Conservation (phyloP, 1,284 basidiomycete genomes). For the Cutaneotrichosporon dermatis region DNA sequence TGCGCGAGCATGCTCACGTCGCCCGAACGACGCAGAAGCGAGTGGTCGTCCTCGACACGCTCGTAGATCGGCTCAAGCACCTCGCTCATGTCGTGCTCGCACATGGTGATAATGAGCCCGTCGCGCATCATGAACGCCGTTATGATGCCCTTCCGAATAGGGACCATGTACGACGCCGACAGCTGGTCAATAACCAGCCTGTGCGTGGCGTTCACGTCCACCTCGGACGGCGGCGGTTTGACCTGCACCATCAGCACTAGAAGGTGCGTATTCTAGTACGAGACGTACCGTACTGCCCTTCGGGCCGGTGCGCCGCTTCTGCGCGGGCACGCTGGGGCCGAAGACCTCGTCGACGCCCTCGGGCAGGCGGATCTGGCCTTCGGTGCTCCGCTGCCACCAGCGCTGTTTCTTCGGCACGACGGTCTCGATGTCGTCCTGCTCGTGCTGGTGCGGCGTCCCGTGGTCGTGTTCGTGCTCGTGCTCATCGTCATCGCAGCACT, state of each 20-base stretch:
- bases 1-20: constrained; percentile 49
- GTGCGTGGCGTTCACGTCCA: constrained; percentile 33
- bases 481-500: not conserved
- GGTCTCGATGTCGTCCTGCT: not conserved
- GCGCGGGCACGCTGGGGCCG: constrained; percentile 31
- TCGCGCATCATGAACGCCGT: constrained; percentile 47
- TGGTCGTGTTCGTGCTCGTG: not conserved
- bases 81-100: constrained; percentile 34
- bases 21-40: constrained; percentile 41
- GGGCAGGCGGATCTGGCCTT: constrained; percentile 29
- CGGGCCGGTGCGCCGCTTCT: not conserved
- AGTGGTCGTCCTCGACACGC: constrained; percentile 42
- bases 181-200: constrained; percentile 44
- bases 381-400: constrained; percentile 6
- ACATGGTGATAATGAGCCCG: constrained; percentile 45
- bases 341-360: constrained; percentile 48
- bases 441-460: too few species aligned
- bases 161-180: constrained; percentile 48
- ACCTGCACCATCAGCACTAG: not conserved
- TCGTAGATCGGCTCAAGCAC: constrained; percentile 46
- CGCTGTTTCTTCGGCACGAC: not conserved
- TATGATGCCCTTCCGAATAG: constrained; percentile 43
- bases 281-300: too few species aligned
- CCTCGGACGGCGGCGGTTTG: not conserved
- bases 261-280: too few species aligned